Conservation (phyloP, 2,329 filamentous ascomycete species). For the Ilyonectria robusta region DNA sequence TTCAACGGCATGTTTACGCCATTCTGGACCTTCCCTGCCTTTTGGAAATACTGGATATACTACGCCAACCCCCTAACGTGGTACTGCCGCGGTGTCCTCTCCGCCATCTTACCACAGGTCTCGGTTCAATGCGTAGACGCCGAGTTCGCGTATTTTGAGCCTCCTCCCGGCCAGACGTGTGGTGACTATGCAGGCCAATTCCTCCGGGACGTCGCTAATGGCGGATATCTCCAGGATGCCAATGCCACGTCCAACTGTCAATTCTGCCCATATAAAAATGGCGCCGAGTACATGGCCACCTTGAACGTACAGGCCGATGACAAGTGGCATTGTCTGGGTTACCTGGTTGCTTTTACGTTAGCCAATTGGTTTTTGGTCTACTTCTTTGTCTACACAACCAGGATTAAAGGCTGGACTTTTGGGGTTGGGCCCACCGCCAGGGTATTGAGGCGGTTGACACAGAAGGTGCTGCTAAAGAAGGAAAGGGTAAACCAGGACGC, state of each 20-base stretch:
- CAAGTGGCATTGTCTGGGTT: conserved; percentile 78
- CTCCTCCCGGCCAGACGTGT: conserved; percentile 76
- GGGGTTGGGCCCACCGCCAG: too few species aligned
- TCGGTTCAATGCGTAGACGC: conserved; percentile 57
- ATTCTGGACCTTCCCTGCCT: conserved; percentile 73
- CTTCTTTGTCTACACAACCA: conserved; percentile 81
- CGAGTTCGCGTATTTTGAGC: conserved; percentile 61
- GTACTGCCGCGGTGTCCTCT: conserved; percentile 2
- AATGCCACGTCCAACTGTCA: conserved; percentile 71
- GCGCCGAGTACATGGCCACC: conserved; percentile 73
- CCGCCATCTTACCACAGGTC: conserved; percentile 4
- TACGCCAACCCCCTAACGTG: conserved; percentile 18
- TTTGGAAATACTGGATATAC: conserved; percentile 63
- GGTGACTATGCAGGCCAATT: conserved; percentile 73
- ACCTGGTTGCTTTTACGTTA: conserved; percentile 79
- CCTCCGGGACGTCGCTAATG: conserved; percentile 55
- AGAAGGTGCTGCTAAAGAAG: too few species aligned
- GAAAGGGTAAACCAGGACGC: too few species aligned
- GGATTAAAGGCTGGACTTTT: conserved; percentile 78
- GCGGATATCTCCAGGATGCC: conserved; percentile 76
- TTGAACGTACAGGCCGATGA: conserved; percentile 64
- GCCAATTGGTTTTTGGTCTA: conserved; percentile 80
- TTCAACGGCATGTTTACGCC: conserved; percentile 84
- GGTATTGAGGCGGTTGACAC: too few species aligned
- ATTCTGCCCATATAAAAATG: conserved; percentile 74